Conservation (phyloP, 371 early-diverging fungal genomes). For the Mortierella sp. region DNA sequence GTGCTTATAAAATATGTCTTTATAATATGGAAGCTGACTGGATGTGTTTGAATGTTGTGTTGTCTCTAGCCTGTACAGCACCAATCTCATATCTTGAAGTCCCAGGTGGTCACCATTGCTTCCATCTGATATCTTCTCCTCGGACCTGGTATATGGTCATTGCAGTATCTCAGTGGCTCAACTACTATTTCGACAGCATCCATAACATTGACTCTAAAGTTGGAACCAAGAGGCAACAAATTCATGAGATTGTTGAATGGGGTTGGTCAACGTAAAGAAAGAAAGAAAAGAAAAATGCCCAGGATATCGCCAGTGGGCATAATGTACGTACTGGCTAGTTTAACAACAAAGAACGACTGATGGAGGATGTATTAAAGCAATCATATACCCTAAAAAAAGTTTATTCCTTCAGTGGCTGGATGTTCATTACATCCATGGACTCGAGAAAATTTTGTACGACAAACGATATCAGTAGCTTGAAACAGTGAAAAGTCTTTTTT, state of each 20-base stretch:
- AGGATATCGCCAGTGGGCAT: background rate
- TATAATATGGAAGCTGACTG: background rate
- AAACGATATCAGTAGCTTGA: too few species aligned
- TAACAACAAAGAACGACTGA: background rate
- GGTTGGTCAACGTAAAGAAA: constrained; percentile 21
- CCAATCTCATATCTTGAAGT: constrained; percentile 37
- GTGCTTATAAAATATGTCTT: background rate
- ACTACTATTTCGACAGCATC: constrained; percentile 36
- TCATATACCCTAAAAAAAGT: too few species aligned
- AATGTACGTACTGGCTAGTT: too few species aligned
- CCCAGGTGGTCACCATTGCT: constrained; percentile 55
- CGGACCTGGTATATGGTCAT: constrained; percentile 53
- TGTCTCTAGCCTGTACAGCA: constrained; percentile 20
- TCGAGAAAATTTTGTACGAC: too few species aligned
- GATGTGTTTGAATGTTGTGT: too few species aligned
- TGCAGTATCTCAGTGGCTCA: constrained; percentile 48
- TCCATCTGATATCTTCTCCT: constrained; percentile 50
- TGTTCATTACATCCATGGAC: too few species aligned
- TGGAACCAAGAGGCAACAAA: constrained; percentile 2
- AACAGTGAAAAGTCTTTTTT: too few species aligned
- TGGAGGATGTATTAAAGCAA: background rate
- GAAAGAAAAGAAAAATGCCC: background rate
- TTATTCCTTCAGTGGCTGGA: too few species aligned
- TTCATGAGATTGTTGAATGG: constrained; percentile 45
- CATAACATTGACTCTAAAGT: background rate